These are phyloP conservation scores for Podospora tetraspora DNA, from an alignment of 495 filamentous ascomycete species.

Conservation along the genomic window DNA sequence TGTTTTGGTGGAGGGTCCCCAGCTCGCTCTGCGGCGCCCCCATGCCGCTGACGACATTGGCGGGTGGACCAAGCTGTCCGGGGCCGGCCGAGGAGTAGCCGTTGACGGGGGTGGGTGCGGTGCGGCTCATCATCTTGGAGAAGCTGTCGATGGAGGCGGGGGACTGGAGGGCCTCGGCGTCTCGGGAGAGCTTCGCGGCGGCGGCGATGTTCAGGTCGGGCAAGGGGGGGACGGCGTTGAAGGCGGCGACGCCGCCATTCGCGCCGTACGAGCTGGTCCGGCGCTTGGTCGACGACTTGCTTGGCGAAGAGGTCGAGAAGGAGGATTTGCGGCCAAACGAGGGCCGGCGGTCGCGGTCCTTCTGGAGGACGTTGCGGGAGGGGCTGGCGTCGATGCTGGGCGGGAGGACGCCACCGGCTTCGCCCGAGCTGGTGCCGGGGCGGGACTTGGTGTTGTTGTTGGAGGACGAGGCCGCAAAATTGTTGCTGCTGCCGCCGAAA, in stretches of 20 bases:
- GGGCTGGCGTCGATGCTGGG: constrained; percentile 12
- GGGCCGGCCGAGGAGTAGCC: constrained; percentile 26
- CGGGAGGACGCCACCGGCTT: not conserved
- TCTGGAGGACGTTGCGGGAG: constrained; percentile 33
- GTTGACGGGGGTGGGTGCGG: constrained; percentile 27
- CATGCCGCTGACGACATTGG: constrained; percentile 26
- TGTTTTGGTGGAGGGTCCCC: constrained; percentile 61
- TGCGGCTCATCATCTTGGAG: constrained; percentile 42
- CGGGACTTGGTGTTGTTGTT: constrained; percentile 29
- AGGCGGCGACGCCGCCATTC: constrained; percentile 14
- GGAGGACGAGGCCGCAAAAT: constrained; percentile 15
- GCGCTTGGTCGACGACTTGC: constrained; percentile 26
- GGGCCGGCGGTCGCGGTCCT: constrained; percentile 43
- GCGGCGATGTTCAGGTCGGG: constrained; percentile 35
- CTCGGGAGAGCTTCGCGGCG: constrained; percentile 35
- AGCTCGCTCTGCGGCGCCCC: constrained; percentile 33
- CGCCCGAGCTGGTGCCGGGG: constrained; percentile 38
- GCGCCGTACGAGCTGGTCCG: constrained; percentile 31
- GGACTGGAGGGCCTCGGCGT: constrained; percentile 29
- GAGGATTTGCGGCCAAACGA: constrained; percentile 43
- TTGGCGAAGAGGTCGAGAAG: constrained; percentile 35
- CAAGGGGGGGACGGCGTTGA: constrained; percentile 34
- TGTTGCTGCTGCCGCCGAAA: constrained; percentile 27
- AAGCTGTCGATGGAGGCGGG: constrained; percentile 35
- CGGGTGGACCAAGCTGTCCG: constrained; percentile 28